Evolutionary conservation across 257 asterid species (phyloP).

Genomic region (Gynochthodes officinalis): DNA sequence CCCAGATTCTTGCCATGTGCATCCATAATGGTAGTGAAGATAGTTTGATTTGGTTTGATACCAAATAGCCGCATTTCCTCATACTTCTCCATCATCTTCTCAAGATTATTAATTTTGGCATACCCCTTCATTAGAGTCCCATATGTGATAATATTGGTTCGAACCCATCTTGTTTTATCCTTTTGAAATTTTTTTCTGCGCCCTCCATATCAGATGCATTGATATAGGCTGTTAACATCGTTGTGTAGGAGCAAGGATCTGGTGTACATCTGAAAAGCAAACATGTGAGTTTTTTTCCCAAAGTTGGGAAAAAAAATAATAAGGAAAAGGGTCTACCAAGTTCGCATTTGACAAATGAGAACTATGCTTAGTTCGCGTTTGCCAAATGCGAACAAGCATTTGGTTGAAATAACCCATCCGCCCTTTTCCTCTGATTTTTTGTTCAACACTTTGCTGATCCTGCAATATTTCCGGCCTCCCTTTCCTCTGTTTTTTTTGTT

Average conservation of each 20-base stretch:
- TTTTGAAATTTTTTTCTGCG: slow-evolving; percentile 75
- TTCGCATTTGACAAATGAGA: no score
- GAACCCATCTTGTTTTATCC: slow-evolving; percentile 76
- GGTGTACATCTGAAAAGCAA: slow-evolving; percentile 36
- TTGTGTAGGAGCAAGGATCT: slow-evolving; percentile 85
- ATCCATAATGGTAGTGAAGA: slow-evolving; percentile 88
- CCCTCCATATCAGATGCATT: slow-evolving; percentile 94
- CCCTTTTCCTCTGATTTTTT: no score
- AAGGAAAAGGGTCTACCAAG: no score
- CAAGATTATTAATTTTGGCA: slow-evolving; percentile 61
- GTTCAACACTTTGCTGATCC: no score
- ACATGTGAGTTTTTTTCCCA: not conserved
- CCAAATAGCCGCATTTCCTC: slow-evolving; percentile 65
- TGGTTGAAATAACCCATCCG: no score
- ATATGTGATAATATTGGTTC: slow-evolving; percentile 62
- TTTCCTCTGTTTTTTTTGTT: no score
- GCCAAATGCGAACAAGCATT: no score
- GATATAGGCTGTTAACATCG: slow-evolving; percentile 83
- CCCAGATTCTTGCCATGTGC: slow-evolving; percentile 80
- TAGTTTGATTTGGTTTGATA: slow-evolving; percentile 56
- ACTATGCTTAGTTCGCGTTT: no score
- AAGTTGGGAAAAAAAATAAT: no score
- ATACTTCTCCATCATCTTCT: slow-evolving; percentile 82
- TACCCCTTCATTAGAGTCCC: slow-evolving; percentile 87
- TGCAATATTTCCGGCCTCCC: no score